Evolutionary conservation across 805 yeast genomes (phyloP).

Genomic region (Cyberlindnera nakhonratchasimensis): DNA sequence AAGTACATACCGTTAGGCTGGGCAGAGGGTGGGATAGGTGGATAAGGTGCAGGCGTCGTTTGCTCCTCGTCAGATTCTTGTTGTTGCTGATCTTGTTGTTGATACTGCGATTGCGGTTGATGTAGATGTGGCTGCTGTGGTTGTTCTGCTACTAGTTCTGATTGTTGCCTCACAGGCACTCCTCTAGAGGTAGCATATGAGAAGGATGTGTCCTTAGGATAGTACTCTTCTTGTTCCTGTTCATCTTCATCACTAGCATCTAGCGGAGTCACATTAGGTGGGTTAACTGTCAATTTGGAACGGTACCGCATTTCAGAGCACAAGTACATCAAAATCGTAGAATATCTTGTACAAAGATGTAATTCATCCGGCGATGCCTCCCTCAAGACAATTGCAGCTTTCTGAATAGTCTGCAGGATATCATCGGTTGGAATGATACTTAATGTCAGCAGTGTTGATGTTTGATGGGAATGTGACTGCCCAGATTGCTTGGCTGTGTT

Average conservation of each 20-base stretch:
- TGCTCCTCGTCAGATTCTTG: background rate
- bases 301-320: slow-evolving; percentile 69
- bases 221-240: slow-evolving; percentile 8
- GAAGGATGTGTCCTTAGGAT: background rate
- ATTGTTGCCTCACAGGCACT: background rate
- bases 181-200: background rate
- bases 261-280: slow-evolving; percentile 27
- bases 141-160: background rate
- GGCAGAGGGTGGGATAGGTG: slow-evolving; percentile 12
- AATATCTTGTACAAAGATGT: slow-evolving; percentile 77
- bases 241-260: slow-evolving; percentile 22
- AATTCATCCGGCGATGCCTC: slow-evolving; percentile 89
- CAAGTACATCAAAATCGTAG: slow-evolving; percentile 70
- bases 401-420: slow-evolving; percentile 60
- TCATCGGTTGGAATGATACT: slow-evolving; percentile 71
- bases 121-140: background rate
- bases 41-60: slow-evolving; percentile 7
- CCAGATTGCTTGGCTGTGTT: slow-evolving; percentile 30
- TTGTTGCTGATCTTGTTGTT: slow-evolving; percentile 3
- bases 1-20: slow-evolving; percentile 14
- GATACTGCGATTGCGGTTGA: slow-evolving; percentile 1
- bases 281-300: slow-evolving; percentile 29
- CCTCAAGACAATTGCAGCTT: slow-evolving; percentile 67
- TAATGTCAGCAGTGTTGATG: slow-evolving; percentile 47
- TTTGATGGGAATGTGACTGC: slow-evolving; percentile 35